Conservation (phyloP, 2,329 filamentous ascomycete genomes). For the Phaeosphaeria sp. region DNA sequence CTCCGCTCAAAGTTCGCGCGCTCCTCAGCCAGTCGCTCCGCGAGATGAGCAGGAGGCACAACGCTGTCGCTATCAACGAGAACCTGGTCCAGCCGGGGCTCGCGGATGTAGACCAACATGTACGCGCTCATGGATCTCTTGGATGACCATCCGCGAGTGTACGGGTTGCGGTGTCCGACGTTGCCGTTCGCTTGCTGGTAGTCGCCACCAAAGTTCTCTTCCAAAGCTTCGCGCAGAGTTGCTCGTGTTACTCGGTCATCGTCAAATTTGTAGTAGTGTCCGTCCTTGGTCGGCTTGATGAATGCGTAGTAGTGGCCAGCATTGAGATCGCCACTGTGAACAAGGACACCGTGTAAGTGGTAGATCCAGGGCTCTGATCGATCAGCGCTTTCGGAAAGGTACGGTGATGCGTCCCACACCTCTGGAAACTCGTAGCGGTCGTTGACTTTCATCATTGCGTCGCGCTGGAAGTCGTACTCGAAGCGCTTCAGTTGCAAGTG, state of each 20-base stretch:
- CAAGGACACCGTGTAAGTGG: constrained; percentile 91
- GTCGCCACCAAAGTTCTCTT: constrained; percentile 96
- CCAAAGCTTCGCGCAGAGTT: constrained; percentile 86
- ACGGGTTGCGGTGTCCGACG: constrained; percentile 67
- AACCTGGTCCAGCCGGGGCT: constrained; percentile 82
- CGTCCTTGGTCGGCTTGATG: constrained; percentile 86
- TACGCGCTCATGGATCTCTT: constrained; percentile 87
- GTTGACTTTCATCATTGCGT: constrained; percentile 99
- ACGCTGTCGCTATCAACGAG: constrained; percentile 77
- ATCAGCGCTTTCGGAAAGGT: constrained; percentile 85
- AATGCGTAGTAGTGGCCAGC: constrained; percentile 99
- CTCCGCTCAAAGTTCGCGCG: constrained; percentile 75
- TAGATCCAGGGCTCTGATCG: constrained; percentile 89
- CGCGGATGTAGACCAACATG: constrained; percentile 97
- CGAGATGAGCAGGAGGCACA: constrained; percentile 82
- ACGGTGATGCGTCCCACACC: constrained; percentile 82
- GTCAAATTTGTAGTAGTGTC: constrained; percentile 96
- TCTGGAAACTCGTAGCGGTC: constrained; percentile 91
- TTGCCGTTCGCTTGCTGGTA: constrained; percentile 68
- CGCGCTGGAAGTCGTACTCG: constrained; percentile 94
- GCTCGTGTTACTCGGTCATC: constrained; percentile 97
- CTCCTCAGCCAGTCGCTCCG: constrained; percentile 81
- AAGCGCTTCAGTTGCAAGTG: constrained; percentile 97
- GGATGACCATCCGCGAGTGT: constrained; percentile 68
- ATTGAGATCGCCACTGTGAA: constrained; percentile 95